These are phyloP conservation scores for Magnolia officinalis DNA, from an alignment of 164 flowering plant species.

Conservation along the genomic window DNA sequence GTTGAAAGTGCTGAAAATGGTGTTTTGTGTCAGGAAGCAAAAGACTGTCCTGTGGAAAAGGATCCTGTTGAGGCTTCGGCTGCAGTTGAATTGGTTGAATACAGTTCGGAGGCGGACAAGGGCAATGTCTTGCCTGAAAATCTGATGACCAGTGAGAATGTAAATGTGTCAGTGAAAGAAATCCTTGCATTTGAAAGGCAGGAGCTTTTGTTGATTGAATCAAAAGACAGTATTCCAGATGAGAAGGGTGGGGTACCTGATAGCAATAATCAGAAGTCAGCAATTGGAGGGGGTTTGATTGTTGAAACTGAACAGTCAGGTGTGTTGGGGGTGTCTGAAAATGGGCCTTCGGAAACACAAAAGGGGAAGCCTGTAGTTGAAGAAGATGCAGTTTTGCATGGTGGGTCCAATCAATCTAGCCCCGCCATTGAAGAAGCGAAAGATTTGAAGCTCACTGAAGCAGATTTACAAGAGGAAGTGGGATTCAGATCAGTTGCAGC, in stretches of 20 bases:
- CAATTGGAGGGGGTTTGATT: not conserved
- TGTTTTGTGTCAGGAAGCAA: not conserved
- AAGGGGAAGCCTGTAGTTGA: constrained; percentile 3
- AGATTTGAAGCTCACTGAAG: constrained; percentile 14
- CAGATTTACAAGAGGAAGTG: constrained; percentile 4
- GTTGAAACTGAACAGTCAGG: constrained; percentile 4
- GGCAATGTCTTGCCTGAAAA: constrained; percentile 10
- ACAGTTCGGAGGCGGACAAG: not conserved
- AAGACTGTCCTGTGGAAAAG: not conserved
- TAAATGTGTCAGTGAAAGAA: not conserved
- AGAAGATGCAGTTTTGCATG: not conserved
- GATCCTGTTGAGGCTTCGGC: not conserved
- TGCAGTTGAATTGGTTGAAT: constrained; percentile 10
- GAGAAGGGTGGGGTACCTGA: constrained; percentile 2
- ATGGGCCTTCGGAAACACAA: constrained; percentile 7
- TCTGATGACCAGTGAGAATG: not conserved
- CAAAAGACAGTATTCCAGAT: constrained; percentile 8
- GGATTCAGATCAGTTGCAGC: constrained; percentile 8
- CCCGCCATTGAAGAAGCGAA: constrained; percentile 12
- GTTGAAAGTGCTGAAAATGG: not conserved
- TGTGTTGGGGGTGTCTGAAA: not conserved
- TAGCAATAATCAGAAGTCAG: not conserved
- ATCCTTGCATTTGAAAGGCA: constrained; percentile 10
- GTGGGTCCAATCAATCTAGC: constrained; percentile 2
- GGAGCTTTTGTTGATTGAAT: constrained; percentile 8